A percentile compares a stretch with the other conserved stretches of the same genome.
Conservation (phyloP, 805 yeast genomes). For the Sugiyamaella qingdaonensis region DNA sequence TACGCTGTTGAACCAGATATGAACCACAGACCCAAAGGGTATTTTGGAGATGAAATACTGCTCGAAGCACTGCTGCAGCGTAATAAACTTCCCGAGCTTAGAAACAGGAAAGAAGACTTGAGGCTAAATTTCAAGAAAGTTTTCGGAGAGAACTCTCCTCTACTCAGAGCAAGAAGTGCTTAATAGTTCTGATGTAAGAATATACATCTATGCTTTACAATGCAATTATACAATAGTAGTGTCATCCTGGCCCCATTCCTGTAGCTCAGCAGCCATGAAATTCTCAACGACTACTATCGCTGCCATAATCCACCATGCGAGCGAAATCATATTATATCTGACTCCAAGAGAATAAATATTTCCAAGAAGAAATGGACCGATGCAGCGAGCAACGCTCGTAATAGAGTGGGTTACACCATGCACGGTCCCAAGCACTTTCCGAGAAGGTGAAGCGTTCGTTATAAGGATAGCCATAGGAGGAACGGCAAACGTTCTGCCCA, state of each 20-base stretch:
- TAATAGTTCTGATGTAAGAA: not conserved
- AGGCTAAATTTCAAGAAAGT: constrained; percentile 18
- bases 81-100: constrained; percentile 19
- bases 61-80: constrained; percentile 22
- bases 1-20: constrained; percentile 32
- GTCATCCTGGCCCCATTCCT: constrained; percentile 23
- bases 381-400: constrained; percentile 20
- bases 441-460: constrained; percentile 26
- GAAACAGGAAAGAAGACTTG: constrained; percentile 20
- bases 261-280: constrained; percentile 16
- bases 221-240: not conserved
- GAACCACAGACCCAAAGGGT: constrained; percentile 26
- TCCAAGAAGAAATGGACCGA: constrained; percentile 26
- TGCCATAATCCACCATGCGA: constrained; percentile 27
- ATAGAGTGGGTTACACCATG: constrained; percentile 25
- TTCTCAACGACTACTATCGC: constrained; percentile 18
- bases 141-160: constrained; percentile 22
- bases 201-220: not conserved
- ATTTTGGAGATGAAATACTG: constrained; percentile 31
- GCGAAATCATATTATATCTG: constrained; percentile 16
- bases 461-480: constrained; percentile 27
- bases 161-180: constrained; percentile 9
- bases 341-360: constrained; percentile 24
- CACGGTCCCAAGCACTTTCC: constrained; percentile 24
- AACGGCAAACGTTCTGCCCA: constrained; percentile 25